Evolutionary conservation across 345 rosid species (phyloP), one percentile per base, ranked within the genome.

Genomic region (Murraya koenigii): DNA sequence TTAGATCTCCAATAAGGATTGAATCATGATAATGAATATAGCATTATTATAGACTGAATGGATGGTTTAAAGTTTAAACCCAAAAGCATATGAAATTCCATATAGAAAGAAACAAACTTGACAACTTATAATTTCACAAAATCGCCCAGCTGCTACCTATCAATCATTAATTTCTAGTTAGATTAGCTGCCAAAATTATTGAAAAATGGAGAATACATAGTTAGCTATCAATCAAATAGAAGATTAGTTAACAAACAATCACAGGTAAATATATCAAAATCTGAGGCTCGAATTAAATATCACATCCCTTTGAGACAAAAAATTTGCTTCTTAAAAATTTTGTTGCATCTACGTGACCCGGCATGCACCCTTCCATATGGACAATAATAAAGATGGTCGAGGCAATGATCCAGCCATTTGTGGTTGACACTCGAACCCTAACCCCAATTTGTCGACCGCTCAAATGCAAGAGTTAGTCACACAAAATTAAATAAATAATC

Each of bases 371-470:
- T 74, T 62, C 25, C 47, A 8, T 41, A 71, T 47, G 25, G 84
- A 83, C 88, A 85, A 6, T 8, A 10, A 77, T 60, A 83, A 69
- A 81, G 79, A n/a, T 44, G 66, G 74, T 62, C 66, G 61, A 83
- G 58, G 72, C 78, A 79, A 64, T 75, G 66, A 87, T 79, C 49
- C 32, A 61, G 9, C 75, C 67, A 76, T 32, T n/a, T 75, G 82
- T 79, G 80, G 82, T 72, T 54, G 36, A 55, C 11, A 55, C 23
- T 61, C 26, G 36, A 71, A 49, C 79, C 68, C 83, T 66, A 82
- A 76, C 62, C 84, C 80, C 26, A 67, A 77, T 56, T 44, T 58
- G 65, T 20, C 72, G 17, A 44, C 79, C 79, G 49, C 56, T 56
- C 9, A 33, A 47, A 69, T 71, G 23, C 66, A 52, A 22, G 28